Evolutionary conservation across 257 asterid genomes (phyloP).

Genomic region (Plantago elongata): DNA sequence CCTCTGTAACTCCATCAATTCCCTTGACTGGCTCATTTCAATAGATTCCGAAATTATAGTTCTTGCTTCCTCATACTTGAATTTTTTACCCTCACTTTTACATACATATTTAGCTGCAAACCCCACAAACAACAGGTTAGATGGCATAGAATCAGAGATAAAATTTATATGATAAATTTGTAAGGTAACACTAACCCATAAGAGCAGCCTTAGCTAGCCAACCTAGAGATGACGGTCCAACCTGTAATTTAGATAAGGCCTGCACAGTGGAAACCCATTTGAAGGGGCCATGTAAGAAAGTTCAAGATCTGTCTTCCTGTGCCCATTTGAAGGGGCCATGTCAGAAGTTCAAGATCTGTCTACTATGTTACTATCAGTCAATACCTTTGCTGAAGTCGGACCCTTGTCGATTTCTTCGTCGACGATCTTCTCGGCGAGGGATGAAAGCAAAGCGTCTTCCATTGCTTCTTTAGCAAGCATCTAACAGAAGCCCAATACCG

Average conservation of each 20-base stretch:
- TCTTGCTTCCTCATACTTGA: constrained; percentile 68
- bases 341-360: neutral
- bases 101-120: constrained; percentile 67
- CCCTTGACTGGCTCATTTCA: constrained; percentile 76
- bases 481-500: constrained; percentile 34
- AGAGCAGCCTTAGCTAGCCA: constrained; percentile 77
- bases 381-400: constrained; percentile 60
- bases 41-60: constrained; percentile 69
- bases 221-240: constrained; percentile 89
- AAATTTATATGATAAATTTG: neutral
- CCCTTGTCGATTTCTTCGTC: constrained; percentile 56
- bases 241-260: constrained; percentile 82
- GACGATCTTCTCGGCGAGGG: constrained; percentile 53
- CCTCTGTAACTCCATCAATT: constrained; percentile 57
- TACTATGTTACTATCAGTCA: constrained; percentile 14
- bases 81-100: constrained; percentile 75
- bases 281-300: constrained; percentile 9
- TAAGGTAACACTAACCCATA: constrained; percentile 58
- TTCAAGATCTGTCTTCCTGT: neutral
- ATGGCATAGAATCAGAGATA: constrained; percentile 4
- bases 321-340: constrained; percentile 6
- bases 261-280: constrained; percentile 27
- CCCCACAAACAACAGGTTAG: constrained; percentile 15
- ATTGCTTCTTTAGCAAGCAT: constrained; percentile 86
- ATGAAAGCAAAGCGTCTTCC: constrained; percentile 73